Conservation (phyloP, 2,329 filamentous ascomycete species). For the Karstenula rhodostoma region DNA sequence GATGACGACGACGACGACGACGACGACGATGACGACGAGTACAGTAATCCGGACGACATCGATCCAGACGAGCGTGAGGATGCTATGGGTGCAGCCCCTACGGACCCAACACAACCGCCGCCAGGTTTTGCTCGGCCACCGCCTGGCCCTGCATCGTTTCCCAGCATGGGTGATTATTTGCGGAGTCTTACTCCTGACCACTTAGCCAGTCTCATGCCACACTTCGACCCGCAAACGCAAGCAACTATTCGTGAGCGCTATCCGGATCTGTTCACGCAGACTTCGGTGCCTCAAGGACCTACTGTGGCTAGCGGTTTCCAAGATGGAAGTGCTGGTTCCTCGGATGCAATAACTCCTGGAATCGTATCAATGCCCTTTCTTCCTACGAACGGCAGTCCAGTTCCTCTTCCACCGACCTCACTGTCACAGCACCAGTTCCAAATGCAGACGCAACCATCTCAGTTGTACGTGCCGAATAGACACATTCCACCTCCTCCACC, state of each 20-base stretch:
- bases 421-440: not conserved
- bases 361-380: not conserved
- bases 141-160: not conserved
- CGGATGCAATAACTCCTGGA: not conserved
- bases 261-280: not conserved
- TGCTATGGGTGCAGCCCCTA: not conserved
- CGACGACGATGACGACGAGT: conserved; percentile 9
- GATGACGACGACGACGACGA: conserved; percentile 15
- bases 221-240: conserved; percentile 16
- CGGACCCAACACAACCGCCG: not conserved
- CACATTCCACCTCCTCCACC: not conserved
- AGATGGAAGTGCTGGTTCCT: not conserved
- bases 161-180: conserved; percentile 21
- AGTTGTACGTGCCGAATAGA: not conserved
- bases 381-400: not conserved
- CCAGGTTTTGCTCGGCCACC: not conserved
- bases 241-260: conserved; percentile 7
- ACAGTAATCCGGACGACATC: conserved; percentile 3
- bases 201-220: conserved; percentile 16
- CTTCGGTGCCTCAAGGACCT: not conserved
- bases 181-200: conserved; percentile 19
- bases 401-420: not conserved
- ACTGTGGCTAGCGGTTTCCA: not conserved
- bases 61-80: conserved; percentile 9
- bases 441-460: not conserved